These are phyloP conservation scores for Aspergillus niger DNA, from an alignment of 2,329 filamentous ascomycete genomes.

Conservation along the genomic window DNA sequence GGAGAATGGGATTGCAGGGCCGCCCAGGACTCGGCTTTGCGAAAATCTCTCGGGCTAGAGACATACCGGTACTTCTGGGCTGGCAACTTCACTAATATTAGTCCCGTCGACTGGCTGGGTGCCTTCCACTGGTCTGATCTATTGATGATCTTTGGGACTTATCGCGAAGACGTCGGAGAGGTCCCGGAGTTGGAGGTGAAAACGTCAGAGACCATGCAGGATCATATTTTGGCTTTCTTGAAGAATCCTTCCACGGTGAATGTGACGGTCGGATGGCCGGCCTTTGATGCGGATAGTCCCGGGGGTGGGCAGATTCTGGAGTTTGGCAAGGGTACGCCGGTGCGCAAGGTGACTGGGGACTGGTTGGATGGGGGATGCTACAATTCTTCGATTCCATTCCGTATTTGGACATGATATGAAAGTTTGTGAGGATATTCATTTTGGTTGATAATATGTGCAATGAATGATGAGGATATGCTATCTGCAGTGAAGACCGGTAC, in stretches of 20 bases:
- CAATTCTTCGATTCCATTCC: constrained; percentile 1
- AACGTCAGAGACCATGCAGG: constrained; percentile 27
- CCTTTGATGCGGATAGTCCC: constrained; percentile 26
- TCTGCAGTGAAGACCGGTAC: background rate
- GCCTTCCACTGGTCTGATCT: constrained; percentile 43
- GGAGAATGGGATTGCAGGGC: constrained; percentile 16
- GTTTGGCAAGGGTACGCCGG: constrained; percentile 1
- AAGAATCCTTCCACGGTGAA: constrained; percentile 17
- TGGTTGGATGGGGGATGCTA: constrained; percentile 8
- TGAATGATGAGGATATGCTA: background rate
- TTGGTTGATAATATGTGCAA: background rate
- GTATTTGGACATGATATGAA: constrained; percentile 27
- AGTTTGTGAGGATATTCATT: background rate
- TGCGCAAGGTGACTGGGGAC: background rate
- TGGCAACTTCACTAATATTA: constrained; percentile 47
- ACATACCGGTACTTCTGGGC: constrained; percentile 47
- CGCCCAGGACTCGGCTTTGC: constrained; percentile 12
- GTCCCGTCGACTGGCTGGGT: constrained; percentile 43
- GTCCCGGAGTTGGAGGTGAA: constrained; percentile 17
- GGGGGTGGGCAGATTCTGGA: constrained; percentile 3
- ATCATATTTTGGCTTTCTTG: constrained; percentile 28
- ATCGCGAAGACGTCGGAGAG: constrained; percentile 16
- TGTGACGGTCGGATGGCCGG: constrained; percentile 16
- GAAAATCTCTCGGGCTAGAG: constrained; percentile 14
- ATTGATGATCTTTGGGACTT: constrained; percentile 26